Conservation (phyloP, 371 early-diverging fungal genomes). For the Lichtheimia corymbifera region DNA sequence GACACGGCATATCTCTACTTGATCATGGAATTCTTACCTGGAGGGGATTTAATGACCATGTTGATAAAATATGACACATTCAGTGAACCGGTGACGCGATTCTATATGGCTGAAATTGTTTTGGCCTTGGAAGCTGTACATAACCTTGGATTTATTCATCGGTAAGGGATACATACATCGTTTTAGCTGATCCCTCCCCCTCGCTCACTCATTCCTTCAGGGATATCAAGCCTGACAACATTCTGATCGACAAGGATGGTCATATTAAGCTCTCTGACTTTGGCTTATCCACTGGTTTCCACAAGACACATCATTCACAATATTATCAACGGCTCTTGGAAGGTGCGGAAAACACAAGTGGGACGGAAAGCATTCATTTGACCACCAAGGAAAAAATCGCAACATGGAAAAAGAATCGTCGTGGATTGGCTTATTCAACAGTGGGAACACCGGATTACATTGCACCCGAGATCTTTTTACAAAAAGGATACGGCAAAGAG, state of each 20-base stretch:
- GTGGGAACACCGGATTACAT: constrained; percentile 99
- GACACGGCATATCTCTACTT: constrained; percentile 90
- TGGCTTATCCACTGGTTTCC: constrained; percentile 98
- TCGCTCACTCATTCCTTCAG: constrained; percentile 14
- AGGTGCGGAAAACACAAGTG: constrained; percentile 51
- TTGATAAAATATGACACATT: constrained; percentile 95
- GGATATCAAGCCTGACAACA: constrained; percentile 90
- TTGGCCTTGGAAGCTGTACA: constrained; percentile 96
- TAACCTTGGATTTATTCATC: constrained; percentile 94
- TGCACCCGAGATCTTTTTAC: constrained; percentile 94
- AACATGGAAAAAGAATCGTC: constrained; percentile 96
- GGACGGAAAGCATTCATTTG: constrained; percentile 80
- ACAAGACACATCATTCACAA: constrained; percentile 95
- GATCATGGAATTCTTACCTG: constrained; percentile 98
- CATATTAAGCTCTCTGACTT: constrained; percentile 95
- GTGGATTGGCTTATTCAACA: constrained; percentile 90
- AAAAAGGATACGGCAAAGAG: constrained; percentile 93
- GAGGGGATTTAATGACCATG: constrained; percentile 98
- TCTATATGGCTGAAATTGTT: constrained; percentile 98
- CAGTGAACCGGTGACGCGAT: constrained; percentile 92
- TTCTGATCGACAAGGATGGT: constrained; percentile 80
- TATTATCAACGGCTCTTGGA: constrained; percentile 84
- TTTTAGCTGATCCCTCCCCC: not conserved
- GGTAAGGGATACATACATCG: constrained; percentile 65
- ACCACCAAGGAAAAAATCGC: constrained; percentile 79